Evolutionary conservation across 441 rosid species (phyloP).

Genomic region (Aquilaria agallochum): DNA sequence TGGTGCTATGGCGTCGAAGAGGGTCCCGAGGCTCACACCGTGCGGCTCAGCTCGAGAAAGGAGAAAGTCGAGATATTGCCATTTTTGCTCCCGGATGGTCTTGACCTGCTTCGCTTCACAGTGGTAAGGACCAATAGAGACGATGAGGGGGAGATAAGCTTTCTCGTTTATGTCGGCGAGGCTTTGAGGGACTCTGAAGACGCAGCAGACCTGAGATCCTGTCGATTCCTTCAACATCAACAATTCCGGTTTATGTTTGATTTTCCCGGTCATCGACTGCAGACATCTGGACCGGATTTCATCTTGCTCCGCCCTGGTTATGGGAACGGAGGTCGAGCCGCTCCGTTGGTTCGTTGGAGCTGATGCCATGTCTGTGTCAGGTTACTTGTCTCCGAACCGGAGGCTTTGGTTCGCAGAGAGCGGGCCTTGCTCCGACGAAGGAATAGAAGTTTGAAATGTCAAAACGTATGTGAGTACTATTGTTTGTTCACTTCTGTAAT

Average conservation of each 20-base stretch:
- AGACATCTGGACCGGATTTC: no score
- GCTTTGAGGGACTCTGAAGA: slow-evolving; percentile 67
- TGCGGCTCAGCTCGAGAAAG: slow-evolving; percentile 30
- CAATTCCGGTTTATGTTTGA: slow-evolving; percentile 34
- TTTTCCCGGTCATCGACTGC: slow-evolving; percentile 25
- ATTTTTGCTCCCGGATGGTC: slow-evolving; percentile 81
- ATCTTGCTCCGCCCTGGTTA: no score
- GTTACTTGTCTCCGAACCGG: no score
- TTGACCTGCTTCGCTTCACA: slow-evolving; percentile 24
- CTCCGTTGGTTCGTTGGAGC: no score
- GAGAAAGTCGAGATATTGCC: slow-evolving; percentile 50
- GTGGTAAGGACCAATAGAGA: slow-evolving; percentile 80
- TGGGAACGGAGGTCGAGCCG: slow-evolving; percentile 15
- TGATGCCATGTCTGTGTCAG: no score
- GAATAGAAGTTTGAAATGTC: no score
- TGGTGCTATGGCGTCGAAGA: slow-evolving; percentile 30
- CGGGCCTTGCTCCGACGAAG: no score
- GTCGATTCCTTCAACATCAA: slow-evolving; percentile 37
- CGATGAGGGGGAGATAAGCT: slow-evolving; percentile 53
- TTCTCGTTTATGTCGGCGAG: slow-evolving; percentile 40
- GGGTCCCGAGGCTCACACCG: slow-evolving; percentile 33
- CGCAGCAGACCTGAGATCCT: slow-evolving; percentile 48
- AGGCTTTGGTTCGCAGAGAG: no score
- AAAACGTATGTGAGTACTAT: no score
- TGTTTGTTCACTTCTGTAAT: no score